A percentile compares a stretch with the other conserved stretches of the same genome.
Conservation (phyloP, 352 stramenopile species). For the Hyphochytrium catenoides region DNA sequence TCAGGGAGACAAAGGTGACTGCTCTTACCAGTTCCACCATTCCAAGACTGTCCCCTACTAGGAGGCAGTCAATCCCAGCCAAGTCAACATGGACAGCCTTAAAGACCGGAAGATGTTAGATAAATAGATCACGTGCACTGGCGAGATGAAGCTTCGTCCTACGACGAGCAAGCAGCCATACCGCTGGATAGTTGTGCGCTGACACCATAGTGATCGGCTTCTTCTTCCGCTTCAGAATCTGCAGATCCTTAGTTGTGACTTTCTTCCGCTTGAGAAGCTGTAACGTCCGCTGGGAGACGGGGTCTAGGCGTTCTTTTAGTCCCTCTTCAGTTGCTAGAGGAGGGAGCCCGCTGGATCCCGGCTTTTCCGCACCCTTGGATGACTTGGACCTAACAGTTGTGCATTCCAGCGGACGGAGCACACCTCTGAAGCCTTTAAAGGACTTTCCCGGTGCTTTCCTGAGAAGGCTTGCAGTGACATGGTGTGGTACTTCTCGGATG, state of each 20-base stretch:
- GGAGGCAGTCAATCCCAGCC: slow-evolving; percentile 87
- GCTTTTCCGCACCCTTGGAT: too few species aligned
- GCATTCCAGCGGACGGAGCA: too few species aligned
- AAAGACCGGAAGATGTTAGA: neutral
- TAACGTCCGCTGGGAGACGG: slow-evolving; percentile 27
- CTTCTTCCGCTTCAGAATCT: slow-evolving; percentile 70
- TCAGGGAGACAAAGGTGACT: slow-evolving; percentile 18
- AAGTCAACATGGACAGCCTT: slow-evolving; percentile 84
- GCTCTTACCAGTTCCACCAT: slow-evolving; percentile 95
- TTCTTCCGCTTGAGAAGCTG: slow-evolving; percentile 58
- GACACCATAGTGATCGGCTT: slow-evolving; percentile 98
- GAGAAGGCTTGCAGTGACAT: too few species aligned
- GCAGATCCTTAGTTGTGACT: slow-evolving; percentile 48
- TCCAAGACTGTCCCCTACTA: slow-evolving; percentile 91
- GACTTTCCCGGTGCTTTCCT: too few species aligned
- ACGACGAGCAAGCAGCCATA: slow-evolving; percentile 12
- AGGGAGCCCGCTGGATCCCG: too few species aligned
- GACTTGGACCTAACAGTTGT: too few species aligned
- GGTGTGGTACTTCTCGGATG: too few species aligned
- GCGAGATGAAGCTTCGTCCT: neutral
- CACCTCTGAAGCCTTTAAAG: too few species aligned
- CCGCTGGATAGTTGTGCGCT: slow-evolving; percentile 87
- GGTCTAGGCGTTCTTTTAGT: neutral
- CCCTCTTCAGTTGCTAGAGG: neutral
- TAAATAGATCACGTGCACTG: neutral